Evolutionary conservation across 1,284 basidiomycete species (phyloP).

Genomic region (Veloboletus limbatus): DNA sequence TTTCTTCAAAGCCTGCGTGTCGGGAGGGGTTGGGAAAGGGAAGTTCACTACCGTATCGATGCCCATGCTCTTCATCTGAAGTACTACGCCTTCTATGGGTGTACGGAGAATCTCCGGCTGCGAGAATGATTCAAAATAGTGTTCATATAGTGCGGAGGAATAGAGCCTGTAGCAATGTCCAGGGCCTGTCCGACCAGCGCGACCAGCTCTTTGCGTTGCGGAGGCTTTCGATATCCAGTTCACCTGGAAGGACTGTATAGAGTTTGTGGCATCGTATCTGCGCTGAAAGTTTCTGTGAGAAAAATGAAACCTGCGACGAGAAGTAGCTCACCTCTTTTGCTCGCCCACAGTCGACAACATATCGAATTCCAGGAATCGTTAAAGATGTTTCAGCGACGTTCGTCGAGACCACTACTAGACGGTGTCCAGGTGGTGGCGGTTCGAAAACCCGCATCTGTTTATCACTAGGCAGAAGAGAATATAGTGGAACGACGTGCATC

Average conservation of each 20-base stretch:
- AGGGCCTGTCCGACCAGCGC: slow-evolving; percentile 94
- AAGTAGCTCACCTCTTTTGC: slow-evolving; percentile 79
- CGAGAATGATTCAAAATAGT: slow-evolving; percentile 87
- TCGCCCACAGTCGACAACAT: slow-evolving; percentile 94
- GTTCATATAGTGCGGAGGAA: slow-evolving; percentile 88
- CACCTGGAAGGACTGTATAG: slow-evolving; percentile 96
- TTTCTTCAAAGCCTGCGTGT: slow-evolving; percentile 72
- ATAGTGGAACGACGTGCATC: slow-evolving; percentile 89
- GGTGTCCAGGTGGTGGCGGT: slow-evolving; percentile 78
- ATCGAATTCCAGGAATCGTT: slow-evolving; percentile 97
- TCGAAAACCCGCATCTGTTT: slow-evolving; percentile 97
- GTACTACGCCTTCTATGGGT: slow-evolving; percentile 94
- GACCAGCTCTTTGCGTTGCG: slow-evolving; percentile 90
- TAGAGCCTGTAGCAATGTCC: slow-evolving; percentile 93
- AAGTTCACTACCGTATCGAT: slow-evolving; percentile 97
- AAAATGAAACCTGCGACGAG: not conserved
- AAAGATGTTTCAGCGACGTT: slow-evolving; percentile 99
- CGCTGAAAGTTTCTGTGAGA: slow-evolving; percentile 56
- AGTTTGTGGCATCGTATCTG: slow-evolving; percentile 92
- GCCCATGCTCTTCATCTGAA: slow-evolving; percentile 99
- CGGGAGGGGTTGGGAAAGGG: slow-evolving; percentile 96
- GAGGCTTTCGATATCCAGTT: slow-evolving; percentile 97
- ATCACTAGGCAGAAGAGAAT: slow-evolving; percentile 95
- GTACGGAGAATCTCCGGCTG: slow-evolving; percentile 93
- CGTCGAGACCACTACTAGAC: slow-evolving; percentile 95